Evolutionary conservation across 179 eudicot genomes (phyloP).

Genomic region (Pouteria campechiana): DNA sequence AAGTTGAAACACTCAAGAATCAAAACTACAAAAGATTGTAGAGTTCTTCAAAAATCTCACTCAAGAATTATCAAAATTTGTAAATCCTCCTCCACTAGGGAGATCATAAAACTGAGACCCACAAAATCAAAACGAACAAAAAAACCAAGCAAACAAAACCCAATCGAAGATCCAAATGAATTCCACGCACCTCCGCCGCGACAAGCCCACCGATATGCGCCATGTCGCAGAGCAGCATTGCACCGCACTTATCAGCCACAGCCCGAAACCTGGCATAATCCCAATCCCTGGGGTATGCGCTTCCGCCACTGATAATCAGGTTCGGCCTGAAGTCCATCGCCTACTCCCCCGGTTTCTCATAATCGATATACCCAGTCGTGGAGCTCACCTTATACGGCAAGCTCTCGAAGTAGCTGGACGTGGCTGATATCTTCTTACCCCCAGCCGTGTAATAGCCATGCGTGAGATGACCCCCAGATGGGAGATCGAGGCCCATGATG

Average conservation of each 20-base stretch:
- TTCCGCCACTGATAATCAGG: constrained; percentile 95
- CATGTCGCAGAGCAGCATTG: constrained; percentile 93
- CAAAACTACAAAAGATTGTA: no score
- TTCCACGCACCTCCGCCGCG: constrained; percentile 92
- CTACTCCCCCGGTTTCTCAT: constrained; percentile 83
- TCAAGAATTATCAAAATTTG: no score
- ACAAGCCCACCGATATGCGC: constrained; percentile 99
- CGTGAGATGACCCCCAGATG: constrained; percentile 81
- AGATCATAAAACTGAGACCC: no score
- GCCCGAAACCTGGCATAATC: constrained; percentile 63
- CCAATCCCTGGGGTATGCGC: constrained; percentile 98
- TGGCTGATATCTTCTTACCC: constrained; percentile 89
- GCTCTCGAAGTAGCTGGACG: constrained; percentile 91
- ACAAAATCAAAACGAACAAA: no score
- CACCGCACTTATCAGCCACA: constrained; percentile 84
- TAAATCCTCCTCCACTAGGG: no score
- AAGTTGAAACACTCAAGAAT: no score
- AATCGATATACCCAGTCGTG: constrained; percentile 78
- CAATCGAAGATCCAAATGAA: no score
- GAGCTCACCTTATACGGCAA: constrained; percentile 84
- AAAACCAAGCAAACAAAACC: no score
- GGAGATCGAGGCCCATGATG: constrained; percentile 82
- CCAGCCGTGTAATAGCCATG: constrained; percentile 84
- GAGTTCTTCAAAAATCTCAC: no score
- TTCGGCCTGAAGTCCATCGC: constrained; percentile 96